phyloP scores from a whole-genome alignment of 768 basidiomycete genomes.

The Leccinum longicurvipes region DNA sequence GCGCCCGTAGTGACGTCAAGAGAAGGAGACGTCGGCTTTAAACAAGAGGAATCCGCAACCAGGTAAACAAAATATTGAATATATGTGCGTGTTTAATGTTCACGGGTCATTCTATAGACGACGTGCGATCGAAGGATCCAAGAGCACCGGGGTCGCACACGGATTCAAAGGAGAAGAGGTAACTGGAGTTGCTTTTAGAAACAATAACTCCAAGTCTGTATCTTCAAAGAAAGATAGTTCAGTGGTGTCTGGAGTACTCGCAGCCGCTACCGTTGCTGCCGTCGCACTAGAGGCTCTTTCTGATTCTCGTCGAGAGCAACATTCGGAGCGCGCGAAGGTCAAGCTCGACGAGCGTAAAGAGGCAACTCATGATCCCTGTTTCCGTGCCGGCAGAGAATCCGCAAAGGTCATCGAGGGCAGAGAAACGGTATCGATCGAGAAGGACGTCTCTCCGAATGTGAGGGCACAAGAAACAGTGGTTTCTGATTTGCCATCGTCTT shows the following conservation, averaged over 20 bases:
- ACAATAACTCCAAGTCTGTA: background rate
- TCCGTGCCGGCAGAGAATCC: background rate
- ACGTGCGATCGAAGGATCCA: background rate
- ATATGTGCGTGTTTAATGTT: background rate
- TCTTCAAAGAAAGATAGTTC: conserved; percentile 8
- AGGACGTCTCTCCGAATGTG: background rate
- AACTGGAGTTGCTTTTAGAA: background rate
- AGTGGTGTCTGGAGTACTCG: conserved; percentile 10
- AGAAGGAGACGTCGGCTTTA: background rate
- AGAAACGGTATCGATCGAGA: background rate
- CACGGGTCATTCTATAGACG: background rate
- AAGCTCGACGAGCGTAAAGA: background rate
- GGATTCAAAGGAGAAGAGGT: background rate
- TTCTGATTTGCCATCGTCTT: background rate
- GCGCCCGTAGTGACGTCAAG: background rate
- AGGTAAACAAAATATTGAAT: background rate
- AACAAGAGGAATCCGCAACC: background rate
- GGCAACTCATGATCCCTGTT: background rate
- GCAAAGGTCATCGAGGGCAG: background rate
- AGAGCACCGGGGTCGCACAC: background rate
- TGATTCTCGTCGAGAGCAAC: conserved; percentile 5
- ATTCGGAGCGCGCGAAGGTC: background rate
- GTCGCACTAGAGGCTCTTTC: conserved; percentile 8
- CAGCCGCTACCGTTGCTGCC: conserved; percentile 10
- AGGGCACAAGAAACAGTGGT: background rate